Conservation (phyloP, 768 basidiomycete species). For the Cystofilobasidium capitatum region DNA sequence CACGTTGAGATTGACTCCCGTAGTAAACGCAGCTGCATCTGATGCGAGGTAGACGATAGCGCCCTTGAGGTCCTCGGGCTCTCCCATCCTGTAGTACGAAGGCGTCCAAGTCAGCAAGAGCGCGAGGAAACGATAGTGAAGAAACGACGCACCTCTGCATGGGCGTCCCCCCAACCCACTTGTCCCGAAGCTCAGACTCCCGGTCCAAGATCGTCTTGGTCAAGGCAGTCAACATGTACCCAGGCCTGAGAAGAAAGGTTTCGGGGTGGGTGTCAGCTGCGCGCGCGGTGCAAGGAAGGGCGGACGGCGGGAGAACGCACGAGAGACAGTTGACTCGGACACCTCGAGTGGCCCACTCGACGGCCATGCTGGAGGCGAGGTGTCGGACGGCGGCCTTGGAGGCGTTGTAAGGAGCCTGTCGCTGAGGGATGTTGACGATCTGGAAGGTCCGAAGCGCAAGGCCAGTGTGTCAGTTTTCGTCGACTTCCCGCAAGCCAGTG, state of each 20-base stretch:
- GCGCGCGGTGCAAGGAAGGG: neutral
- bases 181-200: conserved; percentile 54
- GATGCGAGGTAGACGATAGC: conserved; percentile 83
- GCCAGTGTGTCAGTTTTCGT: too few species aligned
- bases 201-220: conserved; percentile 71
- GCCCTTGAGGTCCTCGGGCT: conserved; percentile 80
- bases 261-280: neutral
- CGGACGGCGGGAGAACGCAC: conserved; percentile 46
- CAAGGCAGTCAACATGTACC: conserved; percentile 88
- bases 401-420: conserved; percentile 90
- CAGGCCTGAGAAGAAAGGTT: conserved; percentile 50
- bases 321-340: conserved; percentile 68
- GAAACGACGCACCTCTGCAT: neutral
- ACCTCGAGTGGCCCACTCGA: conserved; percentile 88
- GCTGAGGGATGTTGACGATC: conserved; percentile 80
- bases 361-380: conserved; percentile 36
- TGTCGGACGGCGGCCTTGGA: conserved; percentile 46
- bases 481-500: conserved; percentile 10
- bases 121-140: neutral
- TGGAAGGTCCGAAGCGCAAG: conserved; percentile 34
- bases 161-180: conserved; percentile 34
- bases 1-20: conserved; percentile 10
- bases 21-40: conserved; percentile 62
- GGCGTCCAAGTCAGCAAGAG: neutral
- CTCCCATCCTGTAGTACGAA: conserved; percentile 59